These are phyloP conservation scores for Paraconiothyrium brasiliense DNA, from an alignment of 2,329 filamentous ascomycete species.

Conservation along the genomic window DNA sequence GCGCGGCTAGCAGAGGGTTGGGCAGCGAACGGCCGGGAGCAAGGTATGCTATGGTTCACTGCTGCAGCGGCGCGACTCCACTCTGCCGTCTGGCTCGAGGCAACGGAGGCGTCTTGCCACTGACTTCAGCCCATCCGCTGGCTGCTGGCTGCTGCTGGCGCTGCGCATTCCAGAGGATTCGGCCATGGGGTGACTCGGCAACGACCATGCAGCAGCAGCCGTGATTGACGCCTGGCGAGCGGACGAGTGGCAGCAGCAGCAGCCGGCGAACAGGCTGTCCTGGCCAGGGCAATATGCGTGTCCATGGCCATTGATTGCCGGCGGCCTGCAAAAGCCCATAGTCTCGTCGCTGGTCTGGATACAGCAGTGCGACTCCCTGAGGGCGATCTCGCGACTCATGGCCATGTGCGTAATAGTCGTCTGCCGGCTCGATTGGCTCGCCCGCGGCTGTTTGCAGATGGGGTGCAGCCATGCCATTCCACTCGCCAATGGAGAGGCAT, in stretches of 20 bases:
- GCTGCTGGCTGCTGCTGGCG: not conserved
- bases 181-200: conserved; percentile 17
- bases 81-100: too few relatives aligned
- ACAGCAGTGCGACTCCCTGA: conserved; percentile 17
- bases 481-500: conserved; percentile 23
- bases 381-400: conserved; percentile 13
- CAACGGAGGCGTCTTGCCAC: not conserved
- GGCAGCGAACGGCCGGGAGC: conserved; percentile 6
- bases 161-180: conserved; percentile 14
- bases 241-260: conserved; percentile 4
- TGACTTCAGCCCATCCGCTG: not conserved
- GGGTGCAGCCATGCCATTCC: conserved; percentile 21
- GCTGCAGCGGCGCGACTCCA: not conserved
- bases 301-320: conserved; percentile 5
- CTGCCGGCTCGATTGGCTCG: conserved; percentile 20
- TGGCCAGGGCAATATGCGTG: conserved; percentile 17
- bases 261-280: not conserved
- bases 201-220: not conserved
- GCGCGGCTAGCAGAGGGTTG: conserved; percentile 4
- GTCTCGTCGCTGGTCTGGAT: not conserved
- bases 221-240: conserved; percentile 1
- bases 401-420: conserved; percentile 25
- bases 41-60: conserved; percentile 6
- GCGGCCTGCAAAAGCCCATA: conserved; percentile 1
- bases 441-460: conserved; percentile 27